These are phyloP conservation scores for Paecilomyces niveus DNA, from an alignment of 2,329 filamentous ascomycete genomes.

Conservation along the genomic window DNA sequence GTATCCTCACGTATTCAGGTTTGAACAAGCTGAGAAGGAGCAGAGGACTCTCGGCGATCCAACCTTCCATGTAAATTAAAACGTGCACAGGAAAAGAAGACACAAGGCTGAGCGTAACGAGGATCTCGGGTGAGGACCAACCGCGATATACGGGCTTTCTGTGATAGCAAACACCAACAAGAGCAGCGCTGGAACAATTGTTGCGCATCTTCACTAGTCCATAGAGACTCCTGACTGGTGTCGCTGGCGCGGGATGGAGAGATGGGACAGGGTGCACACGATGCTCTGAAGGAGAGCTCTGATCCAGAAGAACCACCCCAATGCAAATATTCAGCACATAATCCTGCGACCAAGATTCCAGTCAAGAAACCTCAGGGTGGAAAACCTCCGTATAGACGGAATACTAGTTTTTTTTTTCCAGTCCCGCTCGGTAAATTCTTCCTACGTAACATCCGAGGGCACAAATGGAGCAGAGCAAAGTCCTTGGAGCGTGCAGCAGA, in stretches of 20 bases:
- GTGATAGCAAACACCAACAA: no score
- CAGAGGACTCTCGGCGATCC: constrained; percentile 60
- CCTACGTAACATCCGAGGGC: constrained; percentile 62
- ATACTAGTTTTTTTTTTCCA: constrained; percentile 60
- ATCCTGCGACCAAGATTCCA: constrained; percentile 59
- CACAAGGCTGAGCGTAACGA: constrained; percentile 59
- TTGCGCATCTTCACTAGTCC: constrained; percentile 60
- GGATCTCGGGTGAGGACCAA: constrained; percentile 72
- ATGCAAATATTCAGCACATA: constrained; percentile 46
- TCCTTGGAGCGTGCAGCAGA: constrained; percentile 67
- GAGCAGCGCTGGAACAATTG: constrained; percentile 58
- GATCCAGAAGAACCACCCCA: constrained; percentile 67
- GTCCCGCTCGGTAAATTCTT: constrained; percentile 58
- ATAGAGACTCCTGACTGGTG: constrained; percentile 45
- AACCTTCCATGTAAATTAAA: constrained; percentile 67
- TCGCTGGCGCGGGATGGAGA: constrained; percentile 43
- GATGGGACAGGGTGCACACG: constrained; percentile 38
- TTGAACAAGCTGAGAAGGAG: constrained; percentile 64
- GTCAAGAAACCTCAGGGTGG: constrained; percentile 44
- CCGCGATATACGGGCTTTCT: constrained; percentile 60
- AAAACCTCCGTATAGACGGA: constrained; percentile 51
- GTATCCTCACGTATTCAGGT: constrained; percentile 60
- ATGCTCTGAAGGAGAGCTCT: constrained; percentile 49
- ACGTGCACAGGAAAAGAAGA: constrained; percentile 49
- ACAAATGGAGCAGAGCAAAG: constrained; percentile 66